Evolutionary conservation across 495 filamentous ascomycete species (phyloP), one percentile per base, ranked within the genome.

Genomic region (Penicillium maclennaniae): DNA sequence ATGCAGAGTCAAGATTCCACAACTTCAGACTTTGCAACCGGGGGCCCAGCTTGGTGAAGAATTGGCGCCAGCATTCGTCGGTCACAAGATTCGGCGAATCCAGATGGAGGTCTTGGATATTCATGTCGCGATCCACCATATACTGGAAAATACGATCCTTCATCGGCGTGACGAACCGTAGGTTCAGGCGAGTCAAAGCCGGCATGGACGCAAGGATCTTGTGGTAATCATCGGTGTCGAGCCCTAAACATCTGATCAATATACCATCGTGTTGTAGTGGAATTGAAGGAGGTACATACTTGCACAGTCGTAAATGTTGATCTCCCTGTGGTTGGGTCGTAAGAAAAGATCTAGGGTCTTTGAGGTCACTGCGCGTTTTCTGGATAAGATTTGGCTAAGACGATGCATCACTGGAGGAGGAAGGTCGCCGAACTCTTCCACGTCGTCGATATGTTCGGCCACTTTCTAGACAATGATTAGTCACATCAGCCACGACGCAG

Each of bases 81-180:
- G 83, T 81, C 8, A 96, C 72, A 5, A 96, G 79, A 54, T 95
- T 96, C 2, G 89, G 83, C 15, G 87, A 85, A 59, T 89, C 83
- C 6, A 96, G 66, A 68, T 89, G 69, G 73, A 83, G 51, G 62
- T 81, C 54, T 74, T 70, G 78, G 41, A 96, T 76, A 9, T 79
- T 59, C 37, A 84, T 72, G 38, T 86, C 69, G 20, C 87, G 84
- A 48, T 84, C 84, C 5, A 88, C 72, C 60, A 96, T 81, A 67
- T 89, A 95, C 17, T 92, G 78, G 62, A 96, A 76, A 23, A 89
- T 85, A 12, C 73, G 66, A 60, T 96, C 87, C 66, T 93, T 95
- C 78, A 96, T 85, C 58, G 93, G 89, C 31, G 89, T 84, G n/a
- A 83, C 88, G 62, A 92, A 89, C 37, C 83, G 81, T 41, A 93